Evolutionary conservation across 108 stramenopile genomes (phyloP).

Genomic region (Nannochloropsis salina): DNA sequence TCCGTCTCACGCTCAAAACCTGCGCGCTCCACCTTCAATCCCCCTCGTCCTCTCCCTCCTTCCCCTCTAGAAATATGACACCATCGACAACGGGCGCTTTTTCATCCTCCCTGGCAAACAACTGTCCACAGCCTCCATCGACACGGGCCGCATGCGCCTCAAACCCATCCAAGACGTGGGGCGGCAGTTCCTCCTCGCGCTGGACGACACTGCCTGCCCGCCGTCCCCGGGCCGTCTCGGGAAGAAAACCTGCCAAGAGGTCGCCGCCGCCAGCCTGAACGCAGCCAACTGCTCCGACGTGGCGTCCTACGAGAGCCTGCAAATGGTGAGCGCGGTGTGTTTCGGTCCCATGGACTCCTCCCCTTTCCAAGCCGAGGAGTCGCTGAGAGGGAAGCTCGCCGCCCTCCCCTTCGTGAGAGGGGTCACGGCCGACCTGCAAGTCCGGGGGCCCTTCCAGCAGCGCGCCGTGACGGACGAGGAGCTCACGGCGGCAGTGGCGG

Average conservation of each 20-base stretch:
- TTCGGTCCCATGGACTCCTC: conserved; percentile 1
- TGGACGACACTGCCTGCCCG: not conserved
- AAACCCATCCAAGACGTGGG: not conserved
- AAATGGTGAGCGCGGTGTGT: not conserved
- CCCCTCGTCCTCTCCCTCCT: not conserved
- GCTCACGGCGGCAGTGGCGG: not conserved
- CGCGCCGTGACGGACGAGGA: not conserved
- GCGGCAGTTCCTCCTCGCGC: not conserved
- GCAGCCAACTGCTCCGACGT: conserved; percentile 1
- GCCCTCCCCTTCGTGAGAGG: not conserved
- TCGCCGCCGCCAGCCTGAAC: not conserved
- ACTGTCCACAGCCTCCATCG: not conserved
- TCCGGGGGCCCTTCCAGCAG: not conserved
- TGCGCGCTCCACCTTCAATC: too few relatives aligned
- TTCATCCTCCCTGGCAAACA: not conserved
- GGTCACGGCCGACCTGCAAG: not conserved
- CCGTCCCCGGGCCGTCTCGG: not conserved
- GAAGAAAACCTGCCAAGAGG: not conserved
- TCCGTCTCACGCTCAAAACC: not conserved
- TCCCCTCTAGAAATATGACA: not conserved
- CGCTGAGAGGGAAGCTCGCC: not conserved
- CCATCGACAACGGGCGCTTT: not conserved
- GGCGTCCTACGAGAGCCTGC: not conserved
- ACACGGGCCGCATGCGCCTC: not conserved
- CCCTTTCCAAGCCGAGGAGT: not conserved